Conservation (phyloP, 2,329 filamentous ascomycete genomes). For the Tolypocladium pustulatum region DNA sequence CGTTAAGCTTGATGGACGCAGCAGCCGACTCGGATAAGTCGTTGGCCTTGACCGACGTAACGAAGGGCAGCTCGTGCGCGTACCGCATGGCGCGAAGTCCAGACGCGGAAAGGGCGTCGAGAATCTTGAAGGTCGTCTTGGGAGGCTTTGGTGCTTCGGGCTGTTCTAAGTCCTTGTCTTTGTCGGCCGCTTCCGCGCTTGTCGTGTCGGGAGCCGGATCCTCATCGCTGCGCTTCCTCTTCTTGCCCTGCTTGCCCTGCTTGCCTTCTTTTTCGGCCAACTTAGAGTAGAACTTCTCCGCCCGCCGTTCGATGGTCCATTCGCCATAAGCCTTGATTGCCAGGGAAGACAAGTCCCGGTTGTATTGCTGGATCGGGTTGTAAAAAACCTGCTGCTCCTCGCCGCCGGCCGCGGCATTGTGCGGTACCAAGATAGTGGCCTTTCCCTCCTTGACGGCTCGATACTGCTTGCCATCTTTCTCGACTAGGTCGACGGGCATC, state of each 20-base stretch:
- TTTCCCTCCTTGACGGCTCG: constrained; percentile 44
- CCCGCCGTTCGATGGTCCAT: constrained; percentile 39
- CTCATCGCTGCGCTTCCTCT: constrained; percentile 34
- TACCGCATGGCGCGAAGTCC: constrained; percentile 87
- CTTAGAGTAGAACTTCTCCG: constrained; percentile 23
- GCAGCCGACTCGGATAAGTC: constrained; percentile 73
- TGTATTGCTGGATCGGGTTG: constrained; percentile 98
- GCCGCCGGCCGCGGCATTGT: constrained; percentile 40
- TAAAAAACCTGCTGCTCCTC: constrained; percentile 82
- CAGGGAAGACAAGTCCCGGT: constrained; percentile 86
- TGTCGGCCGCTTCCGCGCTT: background rate
- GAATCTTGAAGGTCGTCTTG: constrained; percentile 59
- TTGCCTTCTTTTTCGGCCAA: constrained; percentile 30
- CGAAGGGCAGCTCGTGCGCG: constrained; percentile 78
- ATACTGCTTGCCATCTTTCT: constrained; percentile 36
- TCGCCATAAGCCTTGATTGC: constrained; percentile 85
- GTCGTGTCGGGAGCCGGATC: constrained; percentile 2
- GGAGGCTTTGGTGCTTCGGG: constrained; percentile 16
- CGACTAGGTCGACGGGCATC: constrained; percentile 12
- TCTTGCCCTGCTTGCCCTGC: constrained; percentile 28
- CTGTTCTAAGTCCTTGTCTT: constrained; percentile 6
- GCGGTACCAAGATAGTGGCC: constrained; percentile 45
- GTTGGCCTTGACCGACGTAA: constrained; percentile 76
- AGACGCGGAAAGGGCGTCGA: constrained; percentile 90
- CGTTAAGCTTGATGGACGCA: constrained; percentile 72